phyloP scores from a whole-genome alignment of 2,329 filamentous ascomycete species.

The Colletotrichum brevisporum region DNA sequence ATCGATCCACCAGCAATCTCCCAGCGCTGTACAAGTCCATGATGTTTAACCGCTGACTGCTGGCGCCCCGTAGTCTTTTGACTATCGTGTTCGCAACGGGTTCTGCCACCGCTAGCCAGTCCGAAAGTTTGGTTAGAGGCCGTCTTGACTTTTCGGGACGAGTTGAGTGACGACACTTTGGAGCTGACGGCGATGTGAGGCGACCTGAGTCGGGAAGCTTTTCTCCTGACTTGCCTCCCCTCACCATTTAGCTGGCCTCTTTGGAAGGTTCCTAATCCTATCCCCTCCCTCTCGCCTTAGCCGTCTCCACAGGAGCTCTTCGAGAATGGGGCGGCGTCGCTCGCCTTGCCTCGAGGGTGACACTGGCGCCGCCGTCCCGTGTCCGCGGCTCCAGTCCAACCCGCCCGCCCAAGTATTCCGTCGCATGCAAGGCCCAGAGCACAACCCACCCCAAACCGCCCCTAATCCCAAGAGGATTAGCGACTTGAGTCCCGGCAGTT shows the following conservation, averaged over 20 bases:
- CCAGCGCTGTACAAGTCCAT: conserved; percentile 1
- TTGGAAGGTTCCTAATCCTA: not conserved
- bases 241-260: conserved; percentile 17
- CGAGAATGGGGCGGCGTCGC: conserved; percentile 27
- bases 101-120: not conserved
- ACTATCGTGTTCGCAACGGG: conserved; percentile 1
- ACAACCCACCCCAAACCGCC: conserved; percentile 11
- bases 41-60: not conserved
- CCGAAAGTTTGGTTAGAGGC: not conserved
- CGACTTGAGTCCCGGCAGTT: conserved; percentile 24
- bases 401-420: conserved; percentile 24
- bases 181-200: conserved; percentile 1
- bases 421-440: conserved; percentile 27
- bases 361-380: conserved; percentile 35
- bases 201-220: conserved; percentile 30
- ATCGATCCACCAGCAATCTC: conserved; percentile 25
- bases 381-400: conserved; percentile 9
- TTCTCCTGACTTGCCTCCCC: conserved; percentile 4
- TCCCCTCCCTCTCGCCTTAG: not conserved
- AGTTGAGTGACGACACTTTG: not conserved
- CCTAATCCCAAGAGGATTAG: conserved; percentile 30
- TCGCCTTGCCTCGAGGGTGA: conserved; percentile 24
- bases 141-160: not conserved
- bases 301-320: conserved; percentile 33
- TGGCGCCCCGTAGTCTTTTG: not conserved